These are phyloP conservation scores for Myriangium duriaei DNA, from an alignment of 2,329 filamentous ascomycete genomes.

Conservation along the genomic window DNA sequence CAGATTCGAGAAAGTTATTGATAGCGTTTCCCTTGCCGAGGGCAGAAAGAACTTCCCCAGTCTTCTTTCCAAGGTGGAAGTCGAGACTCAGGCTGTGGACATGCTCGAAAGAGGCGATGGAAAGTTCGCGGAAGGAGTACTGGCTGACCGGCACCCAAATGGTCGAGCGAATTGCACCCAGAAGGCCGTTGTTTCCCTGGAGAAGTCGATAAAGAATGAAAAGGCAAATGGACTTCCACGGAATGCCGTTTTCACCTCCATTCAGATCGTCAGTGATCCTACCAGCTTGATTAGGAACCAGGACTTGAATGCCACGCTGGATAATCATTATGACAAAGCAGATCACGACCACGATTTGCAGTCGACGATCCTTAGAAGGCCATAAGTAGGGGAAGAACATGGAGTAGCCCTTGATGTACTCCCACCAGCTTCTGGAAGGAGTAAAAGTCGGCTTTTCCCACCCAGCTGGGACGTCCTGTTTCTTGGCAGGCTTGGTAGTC, in stretches of 20 bases:
- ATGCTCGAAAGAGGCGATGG: constrained; percentile 91
- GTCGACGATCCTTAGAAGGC: constrained; percentile 65
- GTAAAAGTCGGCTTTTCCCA: constrained; percentile 84
- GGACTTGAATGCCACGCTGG: constrained; percentile 73
- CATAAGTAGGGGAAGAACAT: constrained; percentile 95
- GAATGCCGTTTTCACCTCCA: constrained; percentile 42
- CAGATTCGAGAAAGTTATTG: constrained; percentile 90
- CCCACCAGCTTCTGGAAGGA: constrained; percentile 86
- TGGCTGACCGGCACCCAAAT: constrained; percentile 96
- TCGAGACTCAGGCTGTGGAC: constrained; percentile 91
- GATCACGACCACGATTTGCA: constrained; percentile 67
- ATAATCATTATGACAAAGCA: constrained; percentile 71
- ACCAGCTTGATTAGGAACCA: constrained; percentile 74
- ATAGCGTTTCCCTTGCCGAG: constrained; percentile 93
- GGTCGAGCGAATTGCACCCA: constrained; percentile 69
- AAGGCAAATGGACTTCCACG: constrained; percentile 61
- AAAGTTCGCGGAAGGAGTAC: constrained; percentile 89
- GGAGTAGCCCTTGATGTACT: constrained; percentile 84
- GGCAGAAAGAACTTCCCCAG: constrained; percentile 87
- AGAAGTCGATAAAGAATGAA: constrained; percentile 70
- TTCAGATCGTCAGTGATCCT: constrained; percentile 63
- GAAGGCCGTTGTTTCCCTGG: constrained; percentile 76
- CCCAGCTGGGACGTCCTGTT: constrained; percentile 42
- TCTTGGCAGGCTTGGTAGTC: constrained; percentile 27
- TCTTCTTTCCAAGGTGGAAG: constrained; percentile 93